These are phyloP conservation scores for Taphrina confusa DNA, from an alignment of 1,139 yeast species.

Conservation along the genomic window DNA sequence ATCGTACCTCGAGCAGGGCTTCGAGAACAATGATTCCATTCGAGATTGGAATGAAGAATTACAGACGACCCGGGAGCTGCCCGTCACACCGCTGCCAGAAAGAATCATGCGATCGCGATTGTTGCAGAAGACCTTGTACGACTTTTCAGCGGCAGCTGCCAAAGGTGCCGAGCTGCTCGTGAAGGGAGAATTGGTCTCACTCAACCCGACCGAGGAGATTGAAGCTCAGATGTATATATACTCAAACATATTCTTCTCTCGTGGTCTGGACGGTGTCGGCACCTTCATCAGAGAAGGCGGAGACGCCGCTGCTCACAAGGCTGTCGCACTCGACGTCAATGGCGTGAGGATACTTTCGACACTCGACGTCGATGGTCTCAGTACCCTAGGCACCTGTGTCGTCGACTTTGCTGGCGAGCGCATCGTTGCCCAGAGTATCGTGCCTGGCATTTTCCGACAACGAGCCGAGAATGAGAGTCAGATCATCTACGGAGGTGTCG, in stretches of 20 bases:
- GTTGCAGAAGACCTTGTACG: constrained; percentile 69
- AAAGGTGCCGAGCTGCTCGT: constrained; percentile 77
- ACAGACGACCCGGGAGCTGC: constrained; percentile 76
- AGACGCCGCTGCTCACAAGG: constrained; percentile 80
- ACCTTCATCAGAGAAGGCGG: constrained; percentile 70
- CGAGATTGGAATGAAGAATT: constrained; percentile 90
- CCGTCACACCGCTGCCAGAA: constrained; percentile 60
- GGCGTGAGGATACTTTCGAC: constrained; percentile 70
- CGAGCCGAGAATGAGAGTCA: constrained; percentile 51
- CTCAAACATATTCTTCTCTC: constrained; percentile 84
- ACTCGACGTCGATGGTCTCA: constrained; percentile 64
- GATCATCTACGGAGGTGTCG: constrained; percentile 73
- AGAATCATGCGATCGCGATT: constrained; percentile 75
- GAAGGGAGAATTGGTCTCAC: constrained; percentile 71
- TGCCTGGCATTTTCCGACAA: constrained; percentile 85
- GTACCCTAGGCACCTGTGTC: constrained; percentile 73
- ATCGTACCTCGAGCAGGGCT: constrained; percentile 57
- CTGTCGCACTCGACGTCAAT: constrained; percentile 74
- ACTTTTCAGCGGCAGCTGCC: constrained; percentile 73
- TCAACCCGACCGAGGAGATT: constrained; percentile 71
- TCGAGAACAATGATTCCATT: constrained; percentile 55
- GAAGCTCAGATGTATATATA: constrained; percentile 67
- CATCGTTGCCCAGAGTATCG: constrained; percentile 89
- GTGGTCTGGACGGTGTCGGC: constrained; percentile 72
- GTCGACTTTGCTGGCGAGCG: constrained; percentile 90